These are phyloP conservation scores for Aureobasidium subglaciale DNA, from an alignment of 2,329 filamentous ascomycete genomes.

Conservation along the genomic window DNA sequence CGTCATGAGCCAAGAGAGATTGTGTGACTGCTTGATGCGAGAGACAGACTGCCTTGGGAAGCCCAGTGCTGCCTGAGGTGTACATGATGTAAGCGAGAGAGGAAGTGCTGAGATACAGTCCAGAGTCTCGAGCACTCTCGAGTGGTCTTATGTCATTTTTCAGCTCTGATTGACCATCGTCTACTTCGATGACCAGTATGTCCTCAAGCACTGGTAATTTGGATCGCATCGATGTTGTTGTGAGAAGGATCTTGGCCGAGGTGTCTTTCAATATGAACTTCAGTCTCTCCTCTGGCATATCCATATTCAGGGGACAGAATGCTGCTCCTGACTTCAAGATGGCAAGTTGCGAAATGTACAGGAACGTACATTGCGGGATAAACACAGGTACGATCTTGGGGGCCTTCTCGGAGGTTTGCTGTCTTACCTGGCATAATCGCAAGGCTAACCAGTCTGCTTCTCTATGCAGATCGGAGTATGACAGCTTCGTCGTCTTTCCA, in stretches of 20 bases:
- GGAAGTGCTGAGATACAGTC: not conserved
- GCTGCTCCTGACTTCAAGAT: conserved; percentile 75
- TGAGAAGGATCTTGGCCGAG: conserved; percentile 60
- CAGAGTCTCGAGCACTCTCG: not conserved
- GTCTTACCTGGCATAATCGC: conserved; percentile 36
- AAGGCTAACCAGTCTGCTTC: conserved; percentile 51
- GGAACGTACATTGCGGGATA: conserved; percentile 64
- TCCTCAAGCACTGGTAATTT: conserved; percentile 31
- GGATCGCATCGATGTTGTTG: conserved; percentile 43
- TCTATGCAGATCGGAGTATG: conserved; percentile 57
- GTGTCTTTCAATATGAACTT: conserved; percentile 77
- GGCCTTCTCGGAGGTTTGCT: conserved; percentile 20
- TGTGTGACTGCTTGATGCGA: conserved; percentile 76
- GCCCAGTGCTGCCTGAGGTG: conserved; percentile 82
- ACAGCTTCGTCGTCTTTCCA: conserved; percentile 42
- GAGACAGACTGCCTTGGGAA: conserved; percentile 78
- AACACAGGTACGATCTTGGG: conserved; percentile 63
- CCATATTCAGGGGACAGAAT: conserved; percentile 77
- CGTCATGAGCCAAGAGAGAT: conserved; percentile 72
- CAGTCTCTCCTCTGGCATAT: conserved; percentile 69
- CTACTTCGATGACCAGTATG: conserved; percentile 36
- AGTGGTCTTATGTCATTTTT: not conserved
- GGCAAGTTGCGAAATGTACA: conserved; percentile 72
- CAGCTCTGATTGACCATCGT: conserved; percentile 23
- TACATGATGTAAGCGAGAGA: conserved; percentile 82